Conservation (phyloP, 2,329 filamentous ascomycete genomes). For the Thermochaetoides dissita region DNA sequence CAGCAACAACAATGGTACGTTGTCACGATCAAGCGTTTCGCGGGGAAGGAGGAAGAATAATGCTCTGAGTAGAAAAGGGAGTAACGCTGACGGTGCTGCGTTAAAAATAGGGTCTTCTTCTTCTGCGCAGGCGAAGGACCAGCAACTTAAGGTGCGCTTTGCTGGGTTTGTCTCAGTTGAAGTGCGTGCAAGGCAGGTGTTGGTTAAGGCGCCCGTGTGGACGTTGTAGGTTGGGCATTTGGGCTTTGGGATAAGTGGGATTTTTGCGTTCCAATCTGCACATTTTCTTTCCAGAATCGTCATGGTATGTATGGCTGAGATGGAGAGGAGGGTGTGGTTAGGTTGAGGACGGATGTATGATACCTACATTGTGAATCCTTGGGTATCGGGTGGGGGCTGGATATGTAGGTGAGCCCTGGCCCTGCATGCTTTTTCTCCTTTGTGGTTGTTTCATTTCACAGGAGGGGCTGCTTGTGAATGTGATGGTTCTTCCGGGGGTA, state of each 20-base stretch:
- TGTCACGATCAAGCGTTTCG: conserved; percentile 4
- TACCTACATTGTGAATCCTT: too few relatives aligned
- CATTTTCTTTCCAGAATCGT: too few relatives aligned
- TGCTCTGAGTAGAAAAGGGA: conserved; percentile 8
- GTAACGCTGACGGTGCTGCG: conserved; percentile 27
- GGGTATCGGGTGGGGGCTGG: too few relatives aligned
- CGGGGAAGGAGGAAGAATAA: conserved; percentile 6
- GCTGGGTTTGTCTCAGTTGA: conserved; percentile 63
- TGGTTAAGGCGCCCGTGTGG: conserved; percentile 66
- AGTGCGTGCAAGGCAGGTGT: conserved; percentile 60
- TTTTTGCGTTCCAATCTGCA: too few relatives aligned
- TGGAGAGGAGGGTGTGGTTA: too few relatives aligned
- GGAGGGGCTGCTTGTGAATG: too few relatives aligned
- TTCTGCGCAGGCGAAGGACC: conserved; percentile 26
- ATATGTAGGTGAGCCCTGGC: too few relatives aligned
- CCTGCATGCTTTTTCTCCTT: too few relatives aligned
- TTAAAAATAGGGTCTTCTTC: conserved; percentile 18
- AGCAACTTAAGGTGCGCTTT: conserved; percentile 46
- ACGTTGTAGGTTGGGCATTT: conserved; percentile 21
- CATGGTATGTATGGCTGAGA: too few relatives aligned
- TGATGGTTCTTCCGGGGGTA: too few relatives aligned
- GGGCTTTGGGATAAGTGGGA: neutral
- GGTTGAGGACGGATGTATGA: too few relatives aligned
- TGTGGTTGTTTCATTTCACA: too few relatives aligned
- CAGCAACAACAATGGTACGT: conserved; percentile 33